phyloP scores from a whole-genome alignment of 345 rosid genomes.

The Kandelia obovata region DNA sequence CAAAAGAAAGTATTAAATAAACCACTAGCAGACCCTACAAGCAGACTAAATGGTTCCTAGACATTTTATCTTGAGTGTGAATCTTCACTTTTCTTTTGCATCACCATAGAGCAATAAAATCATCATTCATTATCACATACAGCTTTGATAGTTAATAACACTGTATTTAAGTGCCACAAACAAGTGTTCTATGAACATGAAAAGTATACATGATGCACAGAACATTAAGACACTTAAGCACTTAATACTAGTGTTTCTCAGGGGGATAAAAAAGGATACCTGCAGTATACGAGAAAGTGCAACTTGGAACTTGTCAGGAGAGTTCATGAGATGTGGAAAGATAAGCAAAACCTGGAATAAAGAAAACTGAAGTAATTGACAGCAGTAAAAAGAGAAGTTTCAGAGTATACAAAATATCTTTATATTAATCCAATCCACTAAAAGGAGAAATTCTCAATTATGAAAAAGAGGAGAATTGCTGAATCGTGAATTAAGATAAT shows the following conservation, averaged over 20 bases:
- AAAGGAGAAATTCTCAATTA: background rate
- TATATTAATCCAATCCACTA: background rate
- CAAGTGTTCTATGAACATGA: background rate
- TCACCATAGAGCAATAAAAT: too few relatives aligned
- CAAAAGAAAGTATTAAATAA: background rate
- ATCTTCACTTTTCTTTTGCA: too few relatives aligned
- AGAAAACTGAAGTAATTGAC: slow-evolving; percentile 14
- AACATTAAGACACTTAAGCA: slow-evolving; percentile 4
- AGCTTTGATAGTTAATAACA: background rate
- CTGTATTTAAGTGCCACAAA: background rate
- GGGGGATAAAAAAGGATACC: slow-evolving; percentile 42
- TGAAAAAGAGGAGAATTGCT: background rate
- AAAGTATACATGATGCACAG: background rate
- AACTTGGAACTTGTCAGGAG: slow-evolving; percentile 70
- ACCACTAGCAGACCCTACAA: background rate
- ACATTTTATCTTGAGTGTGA: background rate
- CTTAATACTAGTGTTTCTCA: background rate
- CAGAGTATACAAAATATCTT: background rate
- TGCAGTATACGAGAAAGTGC: slow-evolving; percentile 69
- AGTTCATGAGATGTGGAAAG: slow-evolving; percentile 72
- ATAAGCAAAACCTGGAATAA: slow-evolving; percentile 53
- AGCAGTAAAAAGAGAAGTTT: background rate
- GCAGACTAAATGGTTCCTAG: background rate
- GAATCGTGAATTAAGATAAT: background rate
- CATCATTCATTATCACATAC: background rate